Percentiles rank a stretch among this genome's conserved stretches.
Evolutionary conservation across 768 basidiomycete genomes (phyloP).

Genomic region (Tubosaeta brunneosetosa): DNA sequence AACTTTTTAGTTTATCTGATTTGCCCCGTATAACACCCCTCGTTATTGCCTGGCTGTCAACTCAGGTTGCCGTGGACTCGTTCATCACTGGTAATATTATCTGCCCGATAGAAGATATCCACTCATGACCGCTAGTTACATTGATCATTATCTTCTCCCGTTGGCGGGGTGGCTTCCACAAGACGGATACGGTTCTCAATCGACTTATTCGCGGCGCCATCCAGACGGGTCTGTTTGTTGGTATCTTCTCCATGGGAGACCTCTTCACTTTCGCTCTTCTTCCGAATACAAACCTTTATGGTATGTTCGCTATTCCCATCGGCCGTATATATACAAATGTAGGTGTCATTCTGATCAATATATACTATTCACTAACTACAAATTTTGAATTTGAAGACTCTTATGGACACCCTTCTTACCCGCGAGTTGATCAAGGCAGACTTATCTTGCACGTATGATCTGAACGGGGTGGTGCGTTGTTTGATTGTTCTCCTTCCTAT

Average conservation of each 20-base stretch:
- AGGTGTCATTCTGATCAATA: conserved; percentile 7
- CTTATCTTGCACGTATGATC: neutral
- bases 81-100: conserved; percentile 38
- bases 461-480: no score
- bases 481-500: no score
- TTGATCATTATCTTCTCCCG: conserved; percentile 32
- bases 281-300: conserved; percentile 30
- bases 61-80: conserved; percentile 42
- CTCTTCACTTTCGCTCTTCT: conserved; percentile 36
- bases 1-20: conserved; percentile 33
- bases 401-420: conserved; percentile 8
- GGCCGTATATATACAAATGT: conserved; percentile 47
- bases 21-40: conserved; percentile 37
- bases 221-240: conserved; percentile 50
- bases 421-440: conserved; percentile 4
- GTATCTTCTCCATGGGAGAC: conserved; percentile 48
- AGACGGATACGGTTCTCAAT: conserved; percentile 49
- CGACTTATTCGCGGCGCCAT: conserved; percentile 51
- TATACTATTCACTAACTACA: neutral
- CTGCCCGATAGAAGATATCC: neutral
- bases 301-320: conserved; percentile 37
- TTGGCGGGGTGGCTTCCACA: conserved; percentile 47
- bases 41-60: conserved; percentile 44
- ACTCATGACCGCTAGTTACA: conserved; percentile 10
- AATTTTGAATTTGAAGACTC: neutral